phyloP scores from a whole-genome alignment of 192 early-diverging fungal species.

The Lobulomyces angularis region DNA sequence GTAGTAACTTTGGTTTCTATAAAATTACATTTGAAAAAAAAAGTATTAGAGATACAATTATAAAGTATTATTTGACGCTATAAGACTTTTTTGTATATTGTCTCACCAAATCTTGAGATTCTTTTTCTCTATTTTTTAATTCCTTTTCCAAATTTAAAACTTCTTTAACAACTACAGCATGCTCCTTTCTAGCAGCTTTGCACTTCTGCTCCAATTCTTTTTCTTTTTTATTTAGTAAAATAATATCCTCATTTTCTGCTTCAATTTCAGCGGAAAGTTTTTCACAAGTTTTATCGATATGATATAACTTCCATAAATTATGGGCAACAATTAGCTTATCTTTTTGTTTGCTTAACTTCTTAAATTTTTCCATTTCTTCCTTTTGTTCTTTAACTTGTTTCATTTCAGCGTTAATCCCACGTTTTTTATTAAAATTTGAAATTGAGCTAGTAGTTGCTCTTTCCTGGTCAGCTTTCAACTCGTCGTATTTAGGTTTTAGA shows the following conservation, averaged over 20 bases:
- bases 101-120: conserved; percentile 40
- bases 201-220: conserved; percentile 32
- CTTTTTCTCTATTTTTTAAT: conserved; percentile 58
- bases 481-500: conserved; percentile 76
- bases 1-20: conserved; percentile 48
- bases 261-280: conserved; percentile 46
- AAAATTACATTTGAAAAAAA: conserved; percentile 1
- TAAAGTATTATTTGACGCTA: too few relatives aligned
- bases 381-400: conserved; percentile 88
- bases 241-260: conserved; percentile 26
- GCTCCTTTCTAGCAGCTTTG: conserved; percentile 57
- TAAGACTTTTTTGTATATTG: conserved; percentile 4
- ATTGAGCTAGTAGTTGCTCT: conserved; percentile 75
- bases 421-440: conserved; percentile 82
- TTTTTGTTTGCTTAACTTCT: conserved; percentile 49
- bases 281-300: conserved; percentile 60
- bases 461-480: conserved; percentile 70
- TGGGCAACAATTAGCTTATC: conserved; percentile 51
- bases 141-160: conserved; percentile 58
- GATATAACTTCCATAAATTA: conserved; percentile 84
- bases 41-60: conserved; percentile 1
- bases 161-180: conserved; percentile 61
- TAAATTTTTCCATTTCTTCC: conserved; percentile 76
- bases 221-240: conserved; percentile 6
- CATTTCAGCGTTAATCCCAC: conserved; percentile 77